phyloP scores from a whole-genome alignment of 2,329 filamentous ascomycete species.

The Fusarium duplospermum region DNA sequence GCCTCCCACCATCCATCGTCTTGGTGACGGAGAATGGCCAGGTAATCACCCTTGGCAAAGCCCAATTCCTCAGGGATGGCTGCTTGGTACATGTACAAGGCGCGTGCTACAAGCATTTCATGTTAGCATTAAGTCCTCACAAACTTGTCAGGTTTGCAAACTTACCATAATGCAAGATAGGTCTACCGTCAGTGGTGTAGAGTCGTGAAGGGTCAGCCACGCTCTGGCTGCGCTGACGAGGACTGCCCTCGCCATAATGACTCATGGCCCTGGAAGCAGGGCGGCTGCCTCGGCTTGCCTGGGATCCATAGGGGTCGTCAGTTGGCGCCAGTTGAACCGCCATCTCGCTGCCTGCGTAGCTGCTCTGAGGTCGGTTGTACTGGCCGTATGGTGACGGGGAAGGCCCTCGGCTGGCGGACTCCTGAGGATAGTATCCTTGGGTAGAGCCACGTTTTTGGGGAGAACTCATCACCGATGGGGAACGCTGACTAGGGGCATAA shows the following conservation, averaged over 20 bases:
- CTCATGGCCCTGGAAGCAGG: conserved; percentile 65
- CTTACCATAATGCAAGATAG: conserved; percentile 95
- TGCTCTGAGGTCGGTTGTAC: conserved; percentile 63
- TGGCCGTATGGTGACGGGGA: conserved; percentile 63
- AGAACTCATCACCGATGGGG: conserved; percentile 53
- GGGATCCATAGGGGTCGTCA: conserved; percentile 70
- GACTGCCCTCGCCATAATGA: conserved; percentile 64
- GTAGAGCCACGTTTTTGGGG: conserved; percentile 60
- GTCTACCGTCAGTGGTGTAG: conserved; percentile 85
- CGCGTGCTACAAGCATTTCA: conserved; percentile 72
- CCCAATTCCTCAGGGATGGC: conserved; percentile 95
- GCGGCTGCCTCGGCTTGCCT: conserved; percentile 62
- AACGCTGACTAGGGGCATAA: conserved; percentile 58
- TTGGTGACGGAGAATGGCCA: conserved; percentile 89
- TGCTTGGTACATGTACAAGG: conserved; percentile 92
- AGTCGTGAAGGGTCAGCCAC: conserved; percentile 84
- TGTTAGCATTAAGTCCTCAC: conserved; percentile 33
- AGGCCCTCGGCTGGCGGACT: conserved; percentile 56
- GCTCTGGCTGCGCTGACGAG: conserved; percentile 79
- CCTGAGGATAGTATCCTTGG: conserved; percentile 63
- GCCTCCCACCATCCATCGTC: conserved; percentile 99
- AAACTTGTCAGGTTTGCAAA: conserved; percentile 37
- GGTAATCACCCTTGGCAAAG: conserved; percentile 90
- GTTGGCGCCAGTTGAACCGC: conserved; percentile 74
- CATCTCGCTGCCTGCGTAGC: conserved; percentile 67